A percentile compares a stretch with the other conserved stretches of the same genome.
These are phyloP conservation scores for Xylaria venustula DNA, from an alignment of 495 filamentous ascomycete species.

Conservation along the genomic window DNA sequence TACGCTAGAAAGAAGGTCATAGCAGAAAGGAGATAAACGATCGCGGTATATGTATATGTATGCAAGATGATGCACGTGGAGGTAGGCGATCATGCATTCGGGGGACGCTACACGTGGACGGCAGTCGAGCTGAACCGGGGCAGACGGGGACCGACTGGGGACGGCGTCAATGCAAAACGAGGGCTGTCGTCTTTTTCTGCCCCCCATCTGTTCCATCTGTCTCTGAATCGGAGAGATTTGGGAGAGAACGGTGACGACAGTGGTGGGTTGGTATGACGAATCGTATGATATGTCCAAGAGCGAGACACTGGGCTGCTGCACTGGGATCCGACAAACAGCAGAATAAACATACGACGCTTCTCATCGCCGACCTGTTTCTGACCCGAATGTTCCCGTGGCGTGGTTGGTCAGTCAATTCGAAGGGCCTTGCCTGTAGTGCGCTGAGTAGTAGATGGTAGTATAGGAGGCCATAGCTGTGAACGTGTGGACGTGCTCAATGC, in stretches of 20 bases:
- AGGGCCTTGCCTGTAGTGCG: not conserved
- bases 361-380: not conserved
- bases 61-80: conserved; percentile 8
- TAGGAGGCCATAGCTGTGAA: not conserved
- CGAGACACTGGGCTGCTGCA: not conserved
- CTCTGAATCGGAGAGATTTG: no score
- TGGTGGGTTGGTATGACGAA: not conserved
- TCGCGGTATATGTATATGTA: not conserved
- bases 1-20: no score
- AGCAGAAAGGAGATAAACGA: not conserved
- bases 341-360: conserved; percentile 1
- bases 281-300: conserved; percentile 3
- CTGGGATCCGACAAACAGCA: not conserved
- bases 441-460: no score
- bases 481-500: not conserved
- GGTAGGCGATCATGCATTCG: conserved; percentile 1
- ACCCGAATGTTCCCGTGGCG: not conserved
- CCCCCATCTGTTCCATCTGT: no score
- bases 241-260: not conserved
- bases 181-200: not conserved
- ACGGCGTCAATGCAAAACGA: not conserved
- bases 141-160: no score
- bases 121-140: not conserved
- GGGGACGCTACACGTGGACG: no score
- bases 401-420: not conserved